Evolutionary conservation across 331 rosid species (phyloP), one percentile per base, ranked within the genome.

Genomic region (Cydonia oblonga): DNA sequence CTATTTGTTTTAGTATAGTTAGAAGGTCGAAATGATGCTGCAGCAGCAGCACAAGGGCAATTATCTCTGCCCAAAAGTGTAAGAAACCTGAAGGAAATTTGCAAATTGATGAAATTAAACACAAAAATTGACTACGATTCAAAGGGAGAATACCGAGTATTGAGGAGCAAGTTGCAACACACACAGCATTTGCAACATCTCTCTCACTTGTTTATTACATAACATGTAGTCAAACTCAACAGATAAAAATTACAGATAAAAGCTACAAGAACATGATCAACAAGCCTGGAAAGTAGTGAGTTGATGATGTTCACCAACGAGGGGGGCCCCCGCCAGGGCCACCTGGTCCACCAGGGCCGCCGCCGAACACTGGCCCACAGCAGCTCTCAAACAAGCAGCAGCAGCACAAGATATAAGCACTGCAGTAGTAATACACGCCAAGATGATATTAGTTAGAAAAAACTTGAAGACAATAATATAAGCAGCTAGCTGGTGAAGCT

Each of bases 321-420:
- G 5, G 13, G 24, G 25, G 25, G 0, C 61, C 61, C 3, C 42
- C 42, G 42, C 58, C 57, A 11, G 25, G 59, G 3, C 64, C 61
- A 24, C 63, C 64, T 1, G 65, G 65, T 6, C 66, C 64, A 0
- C 79, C 79, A 5, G 69, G 73, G 0, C 75, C 75, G 15, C 80
- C 61, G 20, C 75, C 35, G 51, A 66, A 66, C 32, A 75, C n/a
- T 23, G 78, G 78, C 40, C 81, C 81, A 9, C 76, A 70, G 60
- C 81, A 77, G 59, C 59, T 7, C 81, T 77, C 81, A 4, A 77
- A 2, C 49, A 77, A 20, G 65, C 81, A 85, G 79, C 92, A 87
- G 78, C 92, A 87, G 82, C 88, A 86, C 28, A 88, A 63, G 61
- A 83, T 2, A 57, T 86, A 86, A 6, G 87, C 87, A 61, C 93